Percentiles rank a stretch among this genome's conserved stretches.
These are phyloP conservation scores for Sugiyamaella lignohabitans DNA, from an alignment of 805 yeast species.

Conservation along the genomic window DNA sequence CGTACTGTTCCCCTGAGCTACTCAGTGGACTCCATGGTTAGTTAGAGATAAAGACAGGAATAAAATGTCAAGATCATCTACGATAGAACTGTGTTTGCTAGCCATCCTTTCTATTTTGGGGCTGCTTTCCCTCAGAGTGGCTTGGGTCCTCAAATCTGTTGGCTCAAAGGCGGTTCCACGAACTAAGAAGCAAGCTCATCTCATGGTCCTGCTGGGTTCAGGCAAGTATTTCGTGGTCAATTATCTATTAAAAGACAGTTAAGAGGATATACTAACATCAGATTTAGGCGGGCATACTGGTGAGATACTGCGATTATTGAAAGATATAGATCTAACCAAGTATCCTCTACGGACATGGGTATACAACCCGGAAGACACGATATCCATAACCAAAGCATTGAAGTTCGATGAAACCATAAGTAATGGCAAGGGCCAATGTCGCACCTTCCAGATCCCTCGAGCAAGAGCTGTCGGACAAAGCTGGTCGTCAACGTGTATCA, in stretches of 20 bases:
- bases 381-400: slow-evolving; percentile 37
- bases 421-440: slow-evolving; percentile 27
- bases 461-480: slow-evolving; percentile 61
- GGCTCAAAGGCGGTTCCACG: no score
- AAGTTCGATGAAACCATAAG: slow-evolving; percentile 16
- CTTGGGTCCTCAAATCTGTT: no score
- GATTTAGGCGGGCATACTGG: slow-evolving; percentile 91
- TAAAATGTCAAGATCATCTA: no score
- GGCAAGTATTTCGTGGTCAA: slow-evolving; percentile 5
- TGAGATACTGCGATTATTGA: slow-evolving; percentile 74
- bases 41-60: no score
- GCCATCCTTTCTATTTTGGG: no score
- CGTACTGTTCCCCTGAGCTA: no score
- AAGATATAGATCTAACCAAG: slow-evolving; percentile 30
- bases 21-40: no score
- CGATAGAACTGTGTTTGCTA: no score
- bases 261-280: slow-evolving; percentile 51
- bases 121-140: no score
- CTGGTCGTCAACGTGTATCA: slow-evolving; percentile 39
- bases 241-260: not conserved
- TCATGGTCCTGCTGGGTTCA: slow-evolving; percentile 10
- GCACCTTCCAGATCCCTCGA: slow-evolving; percentile 39
- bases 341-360: slow-evolving; percentile 30
- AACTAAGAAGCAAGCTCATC: no score
- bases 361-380: slow-evolving; percentile 45